These are phyloP conservation scores for Ophiostoma sp. DNA, from an alignment of 2,329 filamentous ascomycete genomes.

Conservation along the genomic window DNA sequence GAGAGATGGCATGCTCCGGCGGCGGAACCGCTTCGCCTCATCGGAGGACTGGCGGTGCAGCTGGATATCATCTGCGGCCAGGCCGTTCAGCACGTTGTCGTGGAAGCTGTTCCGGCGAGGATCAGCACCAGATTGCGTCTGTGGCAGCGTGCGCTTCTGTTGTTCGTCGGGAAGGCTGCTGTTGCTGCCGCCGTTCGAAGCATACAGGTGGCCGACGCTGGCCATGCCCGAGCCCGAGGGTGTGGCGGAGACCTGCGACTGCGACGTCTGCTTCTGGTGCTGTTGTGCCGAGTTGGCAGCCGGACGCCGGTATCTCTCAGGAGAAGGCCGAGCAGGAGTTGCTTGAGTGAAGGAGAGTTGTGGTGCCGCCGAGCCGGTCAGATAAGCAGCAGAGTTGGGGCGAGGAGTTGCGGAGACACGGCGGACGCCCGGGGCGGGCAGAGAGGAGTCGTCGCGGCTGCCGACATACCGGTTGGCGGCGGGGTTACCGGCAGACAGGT, in stretches of 20 bases:
- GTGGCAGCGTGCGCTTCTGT: slow-evolving; percentile 36
- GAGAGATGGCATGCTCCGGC: slow-evolving; percentile 76
- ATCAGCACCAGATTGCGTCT: slow-evolving; percentile 33
- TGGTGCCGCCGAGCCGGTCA: slow-evolving; percentile 39
- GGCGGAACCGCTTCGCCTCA: slow-evolving; percentile 72
- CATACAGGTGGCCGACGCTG: slow-evolving; percentile 51
- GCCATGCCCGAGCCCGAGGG: slow-evolving; percentile 57
- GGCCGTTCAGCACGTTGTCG: slow-evolving; percentile 46
- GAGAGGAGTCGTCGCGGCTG: slow-evolving; percentile 54
- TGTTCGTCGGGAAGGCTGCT: slow-evolving; percentile 41
- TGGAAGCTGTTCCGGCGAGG: slow-evolving; percentile 57
- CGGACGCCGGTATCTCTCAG: slow-evolving; percentile 78
- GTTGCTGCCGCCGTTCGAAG: slow-evolving; percentile 45
- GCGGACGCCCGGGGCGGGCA: slow-evolving; percentile 44
- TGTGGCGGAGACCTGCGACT: slow-evolving; percentile 41
- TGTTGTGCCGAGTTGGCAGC: slow-evolving; percentile 47
- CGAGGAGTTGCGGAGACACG: slow-evolving; percentile 42
- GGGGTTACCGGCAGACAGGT: slow-evolving; percentile 40
- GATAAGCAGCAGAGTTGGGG: slow-evolving; percentile 46
- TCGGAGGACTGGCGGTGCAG: slow-evolving; percentile 62
- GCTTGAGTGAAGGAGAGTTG: slow-evolving; percentile 59
- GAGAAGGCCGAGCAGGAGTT: slow-evolving; percentile 64
- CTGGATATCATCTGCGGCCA: slow-evolving; percentile 67
- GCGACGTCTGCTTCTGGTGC: slow-evolving; percentile 25
- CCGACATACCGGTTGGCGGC: slow-evolving; percentile 39